Evolutionary conservation across 1,139 yeast species (phyloP), one percentile per base, ranked within the genome.

Genomic region (Magnusiomyces tetraspermus): DNA sequence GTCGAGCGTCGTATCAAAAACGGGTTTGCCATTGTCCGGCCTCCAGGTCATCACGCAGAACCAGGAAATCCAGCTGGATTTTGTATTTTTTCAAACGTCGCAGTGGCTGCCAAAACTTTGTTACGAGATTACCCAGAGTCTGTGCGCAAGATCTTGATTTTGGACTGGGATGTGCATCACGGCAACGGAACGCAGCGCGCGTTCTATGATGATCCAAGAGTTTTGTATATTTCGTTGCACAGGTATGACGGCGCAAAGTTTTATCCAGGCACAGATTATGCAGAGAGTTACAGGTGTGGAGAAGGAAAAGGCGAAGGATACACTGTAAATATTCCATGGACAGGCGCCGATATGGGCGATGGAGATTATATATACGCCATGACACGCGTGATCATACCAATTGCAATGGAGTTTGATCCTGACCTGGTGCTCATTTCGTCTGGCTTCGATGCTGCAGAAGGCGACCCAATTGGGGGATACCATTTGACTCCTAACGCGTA

Each of bases 1-100:
- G 85, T 92, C 11, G 97, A 90, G 66, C 96, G 96, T 1, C 73
- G 76, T 55, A 97, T 90, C 31, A 89, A 89, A 64, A 94, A 94
- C 66, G 84, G 97, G 0, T 67, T 94, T 54, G 99, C 98, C 0
- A 87, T 94, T 15, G 96, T 94, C 15, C 79, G 99, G 59, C 99
- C 99, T 1, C 99, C 99, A 0, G 99, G 99, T 1, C 99, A 94
- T 70, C 99, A 94, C 66, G 97, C 98, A 1, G 99, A 94, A 64
- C 97, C 99, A 0, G 94, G 88, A 58, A 75, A 89, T 21, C 96
- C 98, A 0, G 97, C 96, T 46, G 99, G 99, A 24, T 94, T 94
- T 67, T 94, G 98, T 69, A 72, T 94, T 51, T 94, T 94, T 66
- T 85, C 95, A 58, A 94, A 94, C 63, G 99, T 92, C 43, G 97